Conservation (phyloP, 768 basidiomycete species). For the Mycena vulgaris region DNA sequence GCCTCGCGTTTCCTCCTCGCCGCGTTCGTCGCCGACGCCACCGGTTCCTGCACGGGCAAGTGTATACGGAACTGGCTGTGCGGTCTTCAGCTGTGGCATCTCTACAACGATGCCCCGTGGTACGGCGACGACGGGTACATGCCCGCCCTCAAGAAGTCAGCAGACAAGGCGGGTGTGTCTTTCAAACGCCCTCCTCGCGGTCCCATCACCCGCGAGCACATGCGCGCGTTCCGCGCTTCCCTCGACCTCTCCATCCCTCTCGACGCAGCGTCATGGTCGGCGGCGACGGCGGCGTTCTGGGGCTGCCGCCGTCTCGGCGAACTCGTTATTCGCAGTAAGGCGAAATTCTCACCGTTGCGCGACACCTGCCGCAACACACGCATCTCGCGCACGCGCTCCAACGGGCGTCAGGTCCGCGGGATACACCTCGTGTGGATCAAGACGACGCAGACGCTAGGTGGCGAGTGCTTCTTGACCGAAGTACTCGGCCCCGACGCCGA, state of each 20-base stretch:
- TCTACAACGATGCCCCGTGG: constrained; percentile 2
- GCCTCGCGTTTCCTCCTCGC: background rate
- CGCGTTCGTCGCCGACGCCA: background rate
- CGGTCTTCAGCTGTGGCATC: background rate
- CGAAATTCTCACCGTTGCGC: background rate
- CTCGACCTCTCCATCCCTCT: background rate
- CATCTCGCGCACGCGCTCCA: background rate
- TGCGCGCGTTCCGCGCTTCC: background rate
- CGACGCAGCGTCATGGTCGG: background rate
- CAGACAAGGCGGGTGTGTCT: background rate
- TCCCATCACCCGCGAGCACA: background rate
- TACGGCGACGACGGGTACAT: constrained; percentile 1
- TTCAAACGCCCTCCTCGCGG: constrained; percentile 11
- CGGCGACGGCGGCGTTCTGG: background rate
- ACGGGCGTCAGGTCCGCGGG: background rate
- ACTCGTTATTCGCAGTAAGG: background rate
- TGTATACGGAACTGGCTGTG: background rate
- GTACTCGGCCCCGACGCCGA: background rate
- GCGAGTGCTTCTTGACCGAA: background rate
- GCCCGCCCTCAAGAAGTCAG: background rate
- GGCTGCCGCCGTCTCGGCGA: constrained; percentile 5
- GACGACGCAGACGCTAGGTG: background rate
- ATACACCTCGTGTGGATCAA: background rate
- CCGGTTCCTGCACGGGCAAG: constrained; percentile 15
- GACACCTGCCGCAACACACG: background rate